Evolutionary conservation across 2,329 filamentous ascomycete species (phyloP).

Genomic region (Aspergillus oerlinghausenensis): DNA sequence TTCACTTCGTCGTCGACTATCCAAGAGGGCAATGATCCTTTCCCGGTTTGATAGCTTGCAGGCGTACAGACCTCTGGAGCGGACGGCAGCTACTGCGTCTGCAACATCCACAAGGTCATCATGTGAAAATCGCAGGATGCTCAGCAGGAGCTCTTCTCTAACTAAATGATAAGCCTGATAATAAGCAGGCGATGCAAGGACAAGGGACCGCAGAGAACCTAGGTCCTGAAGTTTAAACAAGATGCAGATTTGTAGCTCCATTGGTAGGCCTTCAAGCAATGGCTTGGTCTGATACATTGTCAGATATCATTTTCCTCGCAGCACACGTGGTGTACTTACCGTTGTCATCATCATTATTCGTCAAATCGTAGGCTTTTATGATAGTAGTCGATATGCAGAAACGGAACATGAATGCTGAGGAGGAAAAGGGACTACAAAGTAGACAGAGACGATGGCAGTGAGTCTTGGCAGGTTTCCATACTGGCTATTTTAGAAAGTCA

Average conservation of each 20-base stretch:
- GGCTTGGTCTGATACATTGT: not conserved
- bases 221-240: constrained; percentile 11
- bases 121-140: constrained; percentile 4
- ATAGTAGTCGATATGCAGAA: too few species aligned
- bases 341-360: too few species aligned
- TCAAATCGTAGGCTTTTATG: too few species aligned
- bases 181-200: constrained; percentile 10
- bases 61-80: constrained; percentile 11
- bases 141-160: constrained; percentile 1
- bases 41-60: not conserved
- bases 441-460: too few species aligned
- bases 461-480: too few species aligned
- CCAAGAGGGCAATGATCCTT: constrained; percentile 13
- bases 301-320: not conserved
- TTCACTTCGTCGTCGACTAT: constrained; percentile 13
- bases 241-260: constrained; percentile 15
- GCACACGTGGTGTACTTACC: too few species aligned
- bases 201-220: constrained; percentile 8
- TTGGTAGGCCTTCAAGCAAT: constrained; percentile 10
- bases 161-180: constrained; percentile 11
- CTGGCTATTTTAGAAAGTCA: too few species aligned
- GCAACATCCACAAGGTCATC: constrained; percentile 7
- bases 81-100: constrained; percentile 17
- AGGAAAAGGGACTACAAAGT: too few species aligned
- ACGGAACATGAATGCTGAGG: too few species aligned